Percentiles rank a stretch among this genome's conserved stretches.
These are phyloP conservation scores for Eucalyptus rudis DNA, from an alignment of 345 rosid genomes.

Conservation along the genomic window DNA sequence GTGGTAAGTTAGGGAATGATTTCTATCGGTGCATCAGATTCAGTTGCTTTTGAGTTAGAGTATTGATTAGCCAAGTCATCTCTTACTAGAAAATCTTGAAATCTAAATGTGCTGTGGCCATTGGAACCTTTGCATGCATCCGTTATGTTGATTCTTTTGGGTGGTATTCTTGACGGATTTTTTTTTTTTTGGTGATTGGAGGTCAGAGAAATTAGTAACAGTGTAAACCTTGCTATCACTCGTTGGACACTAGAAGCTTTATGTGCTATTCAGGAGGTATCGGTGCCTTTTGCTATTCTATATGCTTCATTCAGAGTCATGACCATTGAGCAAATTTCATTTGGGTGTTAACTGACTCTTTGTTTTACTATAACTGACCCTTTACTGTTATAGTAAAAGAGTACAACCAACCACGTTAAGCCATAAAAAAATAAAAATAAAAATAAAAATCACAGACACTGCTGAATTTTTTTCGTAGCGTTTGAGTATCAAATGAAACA, in stretches of 20 bases:
- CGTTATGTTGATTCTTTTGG: not conserved
- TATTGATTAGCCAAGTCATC: not conserved
- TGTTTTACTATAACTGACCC: not conserved
- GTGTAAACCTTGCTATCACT: conserved; percentile 10
- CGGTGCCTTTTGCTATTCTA: not conserved
- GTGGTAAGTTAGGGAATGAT: not conserved
- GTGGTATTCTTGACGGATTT: not conserved
- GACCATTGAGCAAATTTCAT: not conserved
- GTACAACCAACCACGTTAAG: not conserved
- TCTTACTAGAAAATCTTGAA: not conserved
- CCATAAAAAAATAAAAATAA: not conserved
- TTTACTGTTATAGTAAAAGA: not conserved
- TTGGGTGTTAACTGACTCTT: not conserved
- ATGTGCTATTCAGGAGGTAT: conserved; percentile 74
- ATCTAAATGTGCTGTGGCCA: not conserved
- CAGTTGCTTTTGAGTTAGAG: not conserved
- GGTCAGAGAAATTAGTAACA: conserved; percentile 47
- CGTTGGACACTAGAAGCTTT: conserved; percentile 88
- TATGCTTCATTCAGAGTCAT: not conserved
- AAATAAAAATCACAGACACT: not conserved
- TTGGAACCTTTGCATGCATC: not conserved
- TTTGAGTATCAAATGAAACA: not conserved
- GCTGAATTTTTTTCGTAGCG: too few species aligned
- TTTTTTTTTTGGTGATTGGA: not conserved
- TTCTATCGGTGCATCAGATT: not conserved